Conservation (phyloP, 148 eudicot genomes). For the Rhododendron ferrugineum region DNA sequence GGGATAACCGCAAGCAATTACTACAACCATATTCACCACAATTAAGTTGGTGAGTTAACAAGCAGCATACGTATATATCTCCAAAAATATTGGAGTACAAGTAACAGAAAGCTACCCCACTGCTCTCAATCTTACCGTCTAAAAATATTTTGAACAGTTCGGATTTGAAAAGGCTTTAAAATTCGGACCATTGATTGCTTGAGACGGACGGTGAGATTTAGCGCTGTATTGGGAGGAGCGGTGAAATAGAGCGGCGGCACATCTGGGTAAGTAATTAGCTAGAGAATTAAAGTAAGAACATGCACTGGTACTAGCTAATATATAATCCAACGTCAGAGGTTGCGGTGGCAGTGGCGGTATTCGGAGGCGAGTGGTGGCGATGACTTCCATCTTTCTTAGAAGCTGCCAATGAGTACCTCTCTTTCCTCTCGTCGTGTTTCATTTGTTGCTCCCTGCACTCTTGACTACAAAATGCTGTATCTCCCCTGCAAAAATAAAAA, state of each 20-base stretch:
- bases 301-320: neutral
- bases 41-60: no score
- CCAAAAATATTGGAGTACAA: neutral
- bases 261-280: neutral
- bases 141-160: no score
- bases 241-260: no score
- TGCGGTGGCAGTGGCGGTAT: slow-evolving; percentile 2
- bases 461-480: slow-evolving; percentile 36
- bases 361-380: neutral
- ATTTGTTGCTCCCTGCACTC: slow-evolving; percentile 38
- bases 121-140: no score
- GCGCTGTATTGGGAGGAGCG: no score
- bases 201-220: no score
- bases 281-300: neutral
- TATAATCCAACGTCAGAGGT: neutral
- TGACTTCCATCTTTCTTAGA: neutral
- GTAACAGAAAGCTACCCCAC: neutral
- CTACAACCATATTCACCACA: neutral
- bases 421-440: slow-evolving; percentile 28
- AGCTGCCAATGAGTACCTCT: slow-evolving; percentile 10
- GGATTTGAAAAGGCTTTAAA: no score
- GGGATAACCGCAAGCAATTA: neutral
- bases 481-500: slow-evolving; percentile 24
- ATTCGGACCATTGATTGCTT: no score
- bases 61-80: neutral